phyloP scores from a whole-genome alignment of 2,329 filamentous ascomycete genomes.

The Alternaria angustiovoidea region DNA sequence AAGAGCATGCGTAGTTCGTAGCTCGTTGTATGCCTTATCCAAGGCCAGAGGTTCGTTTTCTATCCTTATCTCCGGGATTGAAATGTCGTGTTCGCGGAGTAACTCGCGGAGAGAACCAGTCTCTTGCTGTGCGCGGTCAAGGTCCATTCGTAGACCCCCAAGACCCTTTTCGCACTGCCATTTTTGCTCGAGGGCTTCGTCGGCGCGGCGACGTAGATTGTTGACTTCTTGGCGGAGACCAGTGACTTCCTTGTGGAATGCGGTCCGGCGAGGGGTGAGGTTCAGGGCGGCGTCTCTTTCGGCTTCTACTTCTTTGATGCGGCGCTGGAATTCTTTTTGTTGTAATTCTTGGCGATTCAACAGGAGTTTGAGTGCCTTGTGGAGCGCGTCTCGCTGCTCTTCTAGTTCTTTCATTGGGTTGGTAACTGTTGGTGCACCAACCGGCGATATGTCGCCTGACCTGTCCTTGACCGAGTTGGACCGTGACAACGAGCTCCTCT shows the following conservation, averaged over 20 bases:
- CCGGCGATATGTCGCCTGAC: slow-evolving; percentile 64
- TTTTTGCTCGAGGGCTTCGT: slow-evolving; percentile 94
- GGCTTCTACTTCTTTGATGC: slow-evolving; percentile 75
- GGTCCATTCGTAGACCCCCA: slow-evolving; percentile 89
- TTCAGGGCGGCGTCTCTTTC: slow-evolving; percentile 79
- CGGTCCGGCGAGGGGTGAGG: slow-evolving; percentile 73
- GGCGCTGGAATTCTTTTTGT: slow-evolving; percentile 83
- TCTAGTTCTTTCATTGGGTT: slow-evolving; percentile 83
- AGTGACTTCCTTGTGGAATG: slow-evolving; percentile 84
- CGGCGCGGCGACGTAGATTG: slow-evolving; percentile 81
- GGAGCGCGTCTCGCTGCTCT: slow-evolving; percentile 89
- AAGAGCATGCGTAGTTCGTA: slow-evolving; percentile 74
- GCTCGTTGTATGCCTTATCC: slow-evolving; percentile 75
- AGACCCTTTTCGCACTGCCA: slow-evolving; percentile 95
- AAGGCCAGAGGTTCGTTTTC: slow-evolving; percentile 71
- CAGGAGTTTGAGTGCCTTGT: slow-evolving; percentile 83
- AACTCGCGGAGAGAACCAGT: slow-evolving; percentile 82
- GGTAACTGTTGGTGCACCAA: slow-evolving; percentile 48
- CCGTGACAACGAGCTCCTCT: slow-evolving; percentile 60
- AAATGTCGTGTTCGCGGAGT: slow-evolving; percentile 82
- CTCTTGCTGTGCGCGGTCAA: slow-evolving; percentile 94
- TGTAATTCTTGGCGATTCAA: slow-evolving; percentile 87
- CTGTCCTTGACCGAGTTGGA: slow-evolving; percentile 55
- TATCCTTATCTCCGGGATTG: slow-evolving; percentile 68
- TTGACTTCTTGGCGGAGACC: slow-evolving; percentile 85